Evolutionary conservation across 164 flowering plant species (phyloP).

Genomic region (Echeveria elegans): DNA sequence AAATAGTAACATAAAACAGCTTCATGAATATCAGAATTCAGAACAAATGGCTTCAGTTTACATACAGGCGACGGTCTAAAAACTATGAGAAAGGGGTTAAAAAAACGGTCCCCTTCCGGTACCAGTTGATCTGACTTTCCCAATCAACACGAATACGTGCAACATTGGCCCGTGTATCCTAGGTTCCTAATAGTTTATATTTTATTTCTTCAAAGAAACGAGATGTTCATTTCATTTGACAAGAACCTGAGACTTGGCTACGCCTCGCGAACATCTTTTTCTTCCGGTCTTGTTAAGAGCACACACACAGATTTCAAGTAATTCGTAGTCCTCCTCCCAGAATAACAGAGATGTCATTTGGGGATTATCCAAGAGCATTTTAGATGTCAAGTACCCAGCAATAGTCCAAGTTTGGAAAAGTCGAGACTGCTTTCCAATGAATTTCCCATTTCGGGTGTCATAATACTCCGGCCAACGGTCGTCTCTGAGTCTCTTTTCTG

Average conservation of each 20-base stretch:
- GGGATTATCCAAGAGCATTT: slow-evolving; percentile 58
- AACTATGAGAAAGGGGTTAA: no score
- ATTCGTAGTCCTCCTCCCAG: slow-evolving; percentile 20
- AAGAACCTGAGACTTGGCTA: slow-evolving; percentile 59
- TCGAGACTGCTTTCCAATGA: slow-evolving; percentile 51
- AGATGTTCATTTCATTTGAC: slow-evolving; percentile 17
- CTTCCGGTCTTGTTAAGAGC: slow-evolving; percentile 51
- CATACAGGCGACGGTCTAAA: no score
- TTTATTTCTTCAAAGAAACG: no score
- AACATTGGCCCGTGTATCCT: no score
- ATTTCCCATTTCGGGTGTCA: slow-evolving; percentile 42
- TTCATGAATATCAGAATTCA: no score
- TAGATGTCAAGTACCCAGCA: slow-evolving; percentile 74
- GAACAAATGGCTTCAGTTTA: no score
- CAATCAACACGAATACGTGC: no score
- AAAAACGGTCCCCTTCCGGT: no score
- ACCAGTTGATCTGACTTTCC: no score
- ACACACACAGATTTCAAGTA: slow-evolving; percentile 75
- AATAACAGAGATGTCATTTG: slow-evolving; percentile 45
- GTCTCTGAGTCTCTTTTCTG: slow-evolving; percentile 37
- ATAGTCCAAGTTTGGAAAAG: slow-evolving; percentile 83
- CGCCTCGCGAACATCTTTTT: slow-evolving; percentile 51
- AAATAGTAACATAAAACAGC: no score
- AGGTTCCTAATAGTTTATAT: no score
- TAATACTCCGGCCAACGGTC: slow-evolving; percentile 57